Conservation (phyloP, 148 eudicot genomes). For the Pharnaceum exiguum region DNA sequence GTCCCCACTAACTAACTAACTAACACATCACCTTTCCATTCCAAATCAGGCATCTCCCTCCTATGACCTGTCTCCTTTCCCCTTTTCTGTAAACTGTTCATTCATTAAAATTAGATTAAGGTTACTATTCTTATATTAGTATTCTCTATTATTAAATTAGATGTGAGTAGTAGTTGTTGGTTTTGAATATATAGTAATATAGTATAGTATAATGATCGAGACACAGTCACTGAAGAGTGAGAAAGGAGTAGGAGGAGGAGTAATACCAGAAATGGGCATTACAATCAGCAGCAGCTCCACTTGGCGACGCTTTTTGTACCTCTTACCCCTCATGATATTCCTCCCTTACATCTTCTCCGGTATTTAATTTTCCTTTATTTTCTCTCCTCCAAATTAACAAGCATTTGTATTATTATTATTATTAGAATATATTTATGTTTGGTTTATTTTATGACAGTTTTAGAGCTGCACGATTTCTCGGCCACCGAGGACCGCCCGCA, state of each 20-base stretch:
- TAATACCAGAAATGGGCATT: slow-evolving; percentile 31
- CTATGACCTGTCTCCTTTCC: too few species aligned
- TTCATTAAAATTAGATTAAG: too few species aligned
- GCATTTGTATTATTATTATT: not conserved
- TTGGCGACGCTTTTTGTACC: slow-evolving; percentile 56
- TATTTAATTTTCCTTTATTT: slow-evolving; percentile 10
- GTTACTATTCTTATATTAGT: too few species aligned
- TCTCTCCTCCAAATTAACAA: not conserved
- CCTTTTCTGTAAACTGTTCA: too few species aligned
- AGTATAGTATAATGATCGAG: too few species aligned
- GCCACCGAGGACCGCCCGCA: slow-evolving; percentile 24
- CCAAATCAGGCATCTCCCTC: too few species aligned
- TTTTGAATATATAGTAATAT: too few species aligned
- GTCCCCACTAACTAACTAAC: too few species aligned
- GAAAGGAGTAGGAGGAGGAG: slow-evolving; percentile 5
- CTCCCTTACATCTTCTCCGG: slow-evolving; percentile 60
- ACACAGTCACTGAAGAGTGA: too few species aligned
- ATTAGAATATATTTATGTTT: not conserved
- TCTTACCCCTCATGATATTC: slow-evolving; percentile 56
- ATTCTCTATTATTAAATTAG: too few species aligned
- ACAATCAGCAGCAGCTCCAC: slow-evolving; percentile 49
- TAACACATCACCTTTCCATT: too few species aligned
- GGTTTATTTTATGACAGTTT: slow-evolving; percentile 30
- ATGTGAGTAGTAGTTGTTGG: too few species aligned
- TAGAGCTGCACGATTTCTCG: slow-evolving; percentile 50